Evolutionary conservation across 768 basidiomycete species (phyloP), one percentile per base, ranked within the genome.

Genomic region (Psilocybe cyanescens): DNA sequence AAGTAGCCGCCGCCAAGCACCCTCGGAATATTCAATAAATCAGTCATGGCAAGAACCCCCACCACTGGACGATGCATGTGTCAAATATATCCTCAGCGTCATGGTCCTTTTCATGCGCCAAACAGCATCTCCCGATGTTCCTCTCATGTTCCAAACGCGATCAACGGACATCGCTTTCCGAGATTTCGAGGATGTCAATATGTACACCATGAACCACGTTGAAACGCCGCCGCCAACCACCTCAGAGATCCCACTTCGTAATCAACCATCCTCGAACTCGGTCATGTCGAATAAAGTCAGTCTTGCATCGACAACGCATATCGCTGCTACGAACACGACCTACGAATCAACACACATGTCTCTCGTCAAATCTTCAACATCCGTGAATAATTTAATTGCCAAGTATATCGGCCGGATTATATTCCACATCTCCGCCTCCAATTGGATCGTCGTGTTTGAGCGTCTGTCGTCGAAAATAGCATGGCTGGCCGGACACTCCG

Each of bases 401-500:
- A 87, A 88, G 69, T 92, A 83, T 66, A 83, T 90, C 19, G 90
- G 91, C 9, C 85, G 89, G 52, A 87, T 96, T 63, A 84, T 97
- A 29, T 95, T 91, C 70, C 89, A 90, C 70, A 82, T 98, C 16
- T 95, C 95, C 2, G 89, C 91, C 0, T 90, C 90, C 11, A 96
- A 97, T 72, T 97, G 95, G 94, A 72, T 75, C 55, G 84, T 91
- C 7, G 89, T 97, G 14, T 86, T 91, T 66, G 74, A 81, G 19
- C 82, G 92, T 31, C 82, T 96, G 57, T 83, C 87, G 48, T 74
- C 77, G 48, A 90, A 89, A 74, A 89, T 95, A 33, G 83, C 86
- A 47, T 77, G 79, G 60, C 81, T 95, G 29, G 88, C 89, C 0
- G 69, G 73, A 39, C 72, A 77, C 65, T 68, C 69, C 53, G 75